These are phyloP conservation scores for Cutaneotrichosporon sp. DNA, from an alignment of 1,284 basidiomycete genomes.

Conservation along the genomic window DNA sequence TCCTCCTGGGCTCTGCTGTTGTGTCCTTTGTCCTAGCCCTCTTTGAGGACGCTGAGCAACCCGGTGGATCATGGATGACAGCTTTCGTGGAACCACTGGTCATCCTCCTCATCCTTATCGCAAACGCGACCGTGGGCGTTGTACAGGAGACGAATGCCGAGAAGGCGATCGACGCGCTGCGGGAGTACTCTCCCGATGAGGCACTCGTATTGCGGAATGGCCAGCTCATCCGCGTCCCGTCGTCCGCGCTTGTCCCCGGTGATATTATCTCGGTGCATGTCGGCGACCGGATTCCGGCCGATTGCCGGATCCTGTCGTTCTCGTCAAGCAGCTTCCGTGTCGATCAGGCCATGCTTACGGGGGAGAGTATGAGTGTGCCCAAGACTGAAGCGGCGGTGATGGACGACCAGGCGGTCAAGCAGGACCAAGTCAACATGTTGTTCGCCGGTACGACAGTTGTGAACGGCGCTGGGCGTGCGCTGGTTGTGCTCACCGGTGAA, in stretches of 20 bases:
- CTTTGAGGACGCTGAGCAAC: constrained; percentile 62
- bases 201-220: constrained; percentile 80
- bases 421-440: constrained; percentile 91
- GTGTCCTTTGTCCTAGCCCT: constrained; percentile 85
- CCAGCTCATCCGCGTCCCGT: constrained; percentile 66
- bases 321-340: constrained; percentile 80
- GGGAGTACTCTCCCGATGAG: constrained; percentile 91
- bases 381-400: constrained; percentile 65
- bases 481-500: constrained; percentile 79
- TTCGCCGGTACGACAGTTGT: constrained; percentile 93
- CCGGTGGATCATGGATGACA: constrained; percentile 58
- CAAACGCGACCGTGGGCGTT: constrained; percentile 90
- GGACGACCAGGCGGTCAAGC: constrained; percentile 77
- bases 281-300: constrained; percentile 90
- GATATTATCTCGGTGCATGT: constrained; percentile 85
- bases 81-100: constrained; percentile 91
- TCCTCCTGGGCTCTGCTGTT: constrained; percentile 83
- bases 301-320: constrained; percentile 79
- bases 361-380: constrained; percentile 81
- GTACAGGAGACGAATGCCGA: constrained; percentile 93
- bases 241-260: constrained; percentile 83
- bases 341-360: constrained; percentile 91
- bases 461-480: constrained; percentile 74
- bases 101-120: constrained; percentile 86
- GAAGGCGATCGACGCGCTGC: constrained; percentile 91